Evolutionary conservation across 2,329 filamentous ascomycete species (phyloP).

Genomic region (Sclerotinia sclerotiorum): DNA sequence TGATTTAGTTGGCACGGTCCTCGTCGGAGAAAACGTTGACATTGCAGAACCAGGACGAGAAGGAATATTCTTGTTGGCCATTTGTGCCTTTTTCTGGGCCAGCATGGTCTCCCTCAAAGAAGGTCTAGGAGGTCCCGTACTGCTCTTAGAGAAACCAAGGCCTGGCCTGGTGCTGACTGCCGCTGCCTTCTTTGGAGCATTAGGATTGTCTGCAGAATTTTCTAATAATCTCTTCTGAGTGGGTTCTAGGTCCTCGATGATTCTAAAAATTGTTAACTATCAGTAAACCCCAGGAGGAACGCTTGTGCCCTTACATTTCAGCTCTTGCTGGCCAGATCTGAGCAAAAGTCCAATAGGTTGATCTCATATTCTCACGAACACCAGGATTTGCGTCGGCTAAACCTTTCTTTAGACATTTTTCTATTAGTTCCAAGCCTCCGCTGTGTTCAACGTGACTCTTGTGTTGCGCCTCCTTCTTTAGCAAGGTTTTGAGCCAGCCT

Average conservation of each 20-base stretch:
- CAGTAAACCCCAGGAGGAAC: background rate
- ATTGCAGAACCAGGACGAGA: conserved; percentile 62
- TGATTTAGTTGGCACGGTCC: conserved; percentile 42
- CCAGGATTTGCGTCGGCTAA: conserved; percentile 87
- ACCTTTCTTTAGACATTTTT: conserved; percentile 86
- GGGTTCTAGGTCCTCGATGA: conserved; percentile 74
- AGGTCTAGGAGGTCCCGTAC: conserved; percentile 55
- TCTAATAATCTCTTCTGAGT: conserved; percentile 79
- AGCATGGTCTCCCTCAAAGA: conserved; percentile 81
- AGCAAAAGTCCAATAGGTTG: conserved; percentile 83
- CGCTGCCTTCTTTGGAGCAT: conserved; percentile 58
- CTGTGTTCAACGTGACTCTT: conserved; percentile 81
- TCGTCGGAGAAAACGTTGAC: conserved; percentile 58
- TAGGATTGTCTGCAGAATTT: conserved; percentile 81
- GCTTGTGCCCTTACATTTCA: conserved; percentile 57
- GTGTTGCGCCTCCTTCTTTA: conserved; percentile 75
- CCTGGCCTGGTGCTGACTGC: conserved; percentile 54
- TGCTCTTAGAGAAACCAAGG: conserved; percentile 62
- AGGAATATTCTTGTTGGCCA: conserved; percentile 54
- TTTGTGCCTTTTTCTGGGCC: conserved; percentile 69
- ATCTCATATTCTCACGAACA: conserved; percentile 81
- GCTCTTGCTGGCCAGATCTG: conserved; percentile 75
- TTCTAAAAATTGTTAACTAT: conserved; percentile 49
- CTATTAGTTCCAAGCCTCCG: conserved; percentile 77
- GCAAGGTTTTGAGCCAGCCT: conserved; percentile 79